Evolutionary conservation across 192 early-diverging fungal species (phyloP), one percentile per base, ranked within the genome.

Genomic region (Obelidium mucronatum): DNA sequence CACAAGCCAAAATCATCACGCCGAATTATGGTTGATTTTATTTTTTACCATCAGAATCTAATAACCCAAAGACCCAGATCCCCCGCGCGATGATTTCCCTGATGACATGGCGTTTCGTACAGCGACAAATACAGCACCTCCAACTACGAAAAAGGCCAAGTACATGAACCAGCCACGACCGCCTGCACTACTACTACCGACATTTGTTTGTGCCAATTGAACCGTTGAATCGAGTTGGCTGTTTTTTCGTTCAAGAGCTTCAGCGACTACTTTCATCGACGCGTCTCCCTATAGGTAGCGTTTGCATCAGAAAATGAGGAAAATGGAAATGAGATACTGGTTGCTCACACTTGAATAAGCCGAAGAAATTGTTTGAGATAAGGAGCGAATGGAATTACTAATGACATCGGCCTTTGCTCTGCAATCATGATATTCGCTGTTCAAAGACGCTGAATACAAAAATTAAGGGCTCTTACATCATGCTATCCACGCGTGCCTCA

Each of bases 401-500:
- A n/a, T n/a, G n/a, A n/a, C n/a, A n/a, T n/a, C n/a, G n/a, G n/a
- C n/a, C n/a, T n/a, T n/a, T n/a, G n/a, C n/a, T n/a, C n/a, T n/a
- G n/a, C n/a, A n/a, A n/a, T n/a, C n/a, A n/a, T n/a, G n/a, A n/a
- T n/a, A n/a, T n/a, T n/a, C n/a, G n/a, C n/a, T n/a, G n/a, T n/a
- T n/a, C n/a, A n/a, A n/a, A n/a, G n/a, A n/a, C n/a, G n/a, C n/a
- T n/a, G n/a, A n/a, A n/a, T n/a, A n/a, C 6, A 8, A 30, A 26
- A 13, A 58, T 22, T 36, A 58, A 53, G 26, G 31, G 2, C 30
- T 2, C 69, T 58, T 39, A 72, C 69, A 72, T 34, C 69, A 72
- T 72, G 0, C n/a, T 26, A 22, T 54, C 69, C 24, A 72, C 31
- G 6, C 39, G 28, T 72, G 8, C 31, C 33, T 24, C 17, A 15